phyloP scores from a whole-genome alignment of 1,284 basidiomycete species.

The Malassezia psittaci region DNA sequence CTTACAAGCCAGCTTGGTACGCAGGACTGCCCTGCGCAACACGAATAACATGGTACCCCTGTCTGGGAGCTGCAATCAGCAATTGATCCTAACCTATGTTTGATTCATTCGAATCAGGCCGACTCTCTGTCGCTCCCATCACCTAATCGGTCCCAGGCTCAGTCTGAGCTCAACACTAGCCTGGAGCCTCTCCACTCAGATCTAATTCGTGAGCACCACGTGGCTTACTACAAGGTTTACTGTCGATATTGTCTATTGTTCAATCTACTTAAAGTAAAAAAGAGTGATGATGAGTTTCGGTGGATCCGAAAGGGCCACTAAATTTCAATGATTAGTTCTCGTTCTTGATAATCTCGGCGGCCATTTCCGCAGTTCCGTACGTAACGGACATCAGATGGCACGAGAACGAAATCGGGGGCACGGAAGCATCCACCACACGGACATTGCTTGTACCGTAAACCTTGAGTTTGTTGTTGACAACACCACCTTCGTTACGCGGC shows the following conservation, averaged over 20 bases:
- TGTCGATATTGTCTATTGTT: background rate
- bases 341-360: conserved; percentile 30
- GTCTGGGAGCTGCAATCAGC: conserved; percentile 22
- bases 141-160: background rate
- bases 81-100: conserved; percentile 3
- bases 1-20: conserved; percentile 62
- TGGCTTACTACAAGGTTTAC: too few relatives aligned
- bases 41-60: conserved; percentile 45
- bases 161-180: background rate
- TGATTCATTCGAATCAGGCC: background rate
- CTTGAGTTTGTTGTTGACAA: conserved; percentile 57
- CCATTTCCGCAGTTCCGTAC: conserved; percentile 49
- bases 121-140: conserved; percentile 17
- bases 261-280: too few relatives aligned
- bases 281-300: too few relatives aligned
- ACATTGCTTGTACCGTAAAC: conserved; percentile 62
- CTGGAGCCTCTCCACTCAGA: too few relatives aligned
- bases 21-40: conserved; percentile 48
- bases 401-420: conserved; percentile 39
- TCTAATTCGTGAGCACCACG: too few relatives aligned
- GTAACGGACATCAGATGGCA: conserved; percentile 55
- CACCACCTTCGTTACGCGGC: conserved; percentile 57
- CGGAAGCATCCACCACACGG: conserved; percentile 49
- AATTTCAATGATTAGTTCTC: conserved; percentile 2
- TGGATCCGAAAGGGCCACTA: background rate